These are phyloP conservation scores for Naganishia liquefaciens DNA, from an alignment of 1,284 basidiomycete species.

Conservation along the genomic window DNA sequence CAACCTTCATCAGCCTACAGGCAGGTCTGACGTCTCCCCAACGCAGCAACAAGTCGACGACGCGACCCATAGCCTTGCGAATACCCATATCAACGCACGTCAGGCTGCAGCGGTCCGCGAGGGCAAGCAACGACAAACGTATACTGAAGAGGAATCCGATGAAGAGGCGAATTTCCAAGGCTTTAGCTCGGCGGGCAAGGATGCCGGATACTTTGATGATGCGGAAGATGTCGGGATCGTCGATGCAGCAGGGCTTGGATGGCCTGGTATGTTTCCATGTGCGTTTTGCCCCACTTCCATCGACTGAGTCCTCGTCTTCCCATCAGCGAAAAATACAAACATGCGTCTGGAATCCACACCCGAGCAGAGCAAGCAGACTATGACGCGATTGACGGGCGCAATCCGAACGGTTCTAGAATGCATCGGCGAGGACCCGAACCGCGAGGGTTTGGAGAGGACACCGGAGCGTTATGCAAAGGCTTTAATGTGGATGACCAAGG, in stretches of 20 bases:
- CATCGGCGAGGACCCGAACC: slow-evolving; percentile 95
- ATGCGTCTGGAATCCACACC: slow-evolving; percentile 77
- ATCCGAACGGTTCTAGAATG: slow-evolving; percentile 93
- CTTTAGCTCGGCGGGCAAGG: slow-evolving; percentile 24
- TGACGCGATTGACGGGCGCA: slow-evolving; percentile 76
- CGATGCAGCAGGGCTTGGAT: slow-evolving; percentile 84
- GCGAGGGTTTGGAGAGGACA: slow-evolving; percentile 86
- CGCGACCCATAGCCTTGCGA: background rate
- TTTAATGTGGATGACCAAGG: slow-evolving; percentile 98
- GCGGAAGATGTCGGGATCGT: slow-evolving; percentile 60
- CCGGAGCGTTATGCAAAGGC: slow-evolving; percentile 97
- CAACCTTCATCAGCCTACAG: slow-evolving; percentile 5
- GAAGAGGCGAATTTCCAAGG: slow-evolving; percentile 29
- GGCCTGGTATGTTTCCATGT: slow-evolving; percentile 70
- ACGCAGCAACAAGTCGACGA: background rate
- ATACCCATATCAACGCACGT: slow-evolving; percentile 12
- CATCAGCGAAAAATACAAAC: slow-evolving; percentile 81
- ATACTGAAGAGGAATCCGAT: slow-evolving; percentile 5
- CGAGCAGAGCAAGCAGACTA: slow-evolving; percentile 68
- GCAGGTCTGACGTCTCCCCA: slow-evolving; percentile 5
- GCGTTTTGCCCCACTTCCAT: background rate
- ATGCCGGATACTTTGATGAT: slow-evolving; percentile 39
- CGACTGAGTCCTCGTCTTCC: background rate
- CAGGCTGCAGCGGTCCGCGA: slow-evolving; percentile 16
- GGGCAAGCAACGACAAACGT: background rate